phyloP scores from a whole-genome alignment of 2,329 filamentous ascomycete species.

The Nemania diffusa region DNA sequence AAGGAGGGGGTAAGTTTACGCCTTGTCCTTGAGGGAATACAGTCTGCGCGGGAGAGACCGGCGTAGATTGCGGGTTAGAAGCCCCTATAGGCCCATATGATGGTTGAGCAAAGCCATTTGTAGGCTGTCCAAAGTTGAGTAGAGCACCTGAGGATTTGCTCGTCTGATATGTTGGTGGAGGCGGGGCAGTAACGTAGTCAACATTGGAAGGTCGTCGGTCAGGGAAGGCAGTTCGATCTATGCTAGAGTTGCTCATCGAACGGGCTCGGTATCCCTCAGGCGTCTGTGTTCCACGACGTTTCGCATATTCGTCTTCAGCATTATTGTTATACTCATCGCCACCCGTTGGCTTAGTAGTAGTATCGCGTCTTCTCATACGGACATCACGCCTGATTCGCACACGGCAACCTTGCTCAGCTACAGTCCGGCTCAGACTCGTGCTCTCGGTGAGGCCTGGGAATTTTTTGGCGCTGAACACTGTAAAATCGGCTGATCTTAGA shows the following conservation, averaged over 20 bases:
- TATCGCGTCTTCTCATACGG: slow-evolving; percentile 85
- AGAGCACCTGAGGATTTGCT: slow-evolving; percentile 39
- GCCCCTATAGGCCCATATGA: slow-evolving; percentile 43
- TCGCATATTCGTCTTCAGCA: slow-evolving; percentile 67
- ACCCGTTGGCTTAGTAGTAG: slow-evolving; percentile 69
- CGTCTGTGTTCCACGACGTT: slow-evolving; percentile 46
- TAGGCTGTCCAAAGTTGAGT: slow-evolving; percentile 44
- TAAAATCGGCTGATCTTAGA: slow-evolving; percentile 87
- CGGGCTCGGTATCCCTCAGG: slow-evolving; percentile 48
- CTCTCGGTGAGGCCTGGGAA: slow-evolving; percentile 94
- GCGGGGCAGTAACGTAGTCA: slow-evolving; percentile 45
- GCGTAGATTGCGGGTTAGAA: slow-evolving; percentile 44
- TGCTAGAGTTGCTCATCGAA: slow-evolving; percentile 49
- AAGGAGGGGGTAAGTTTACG: slow-evolving; percentile 29
- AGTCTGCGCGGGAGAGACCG: slow-evolving; percentile 46
- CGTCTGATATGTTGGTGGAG: slow-evolving; percentile 44
- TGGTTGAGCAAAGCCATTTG: slow-evolving; percentile 42
- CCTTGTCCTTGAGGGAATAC: slow-evolving; percentile 40
- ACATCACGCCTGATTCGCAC: slow-evolving; percentile 96
- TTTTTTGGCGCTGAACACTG: slow-evolving; percentile 96
- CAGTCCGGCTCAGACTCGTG: slow-evolving; percentile 86
- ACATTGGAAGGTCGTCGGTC: slow-evolving; percentile 47
- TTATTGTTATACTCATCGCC: slow-evolving; percentile 59
- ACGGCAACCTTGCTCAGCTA: slow-evolving; percentile 95
- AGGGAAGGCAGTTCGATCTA: slow-evolving; percentile 44